Evolutionary conservation across 2,329 filamentous ascomycete genomes (phyloP).

Genomic region (Botryotinia convoluta): DNA sequence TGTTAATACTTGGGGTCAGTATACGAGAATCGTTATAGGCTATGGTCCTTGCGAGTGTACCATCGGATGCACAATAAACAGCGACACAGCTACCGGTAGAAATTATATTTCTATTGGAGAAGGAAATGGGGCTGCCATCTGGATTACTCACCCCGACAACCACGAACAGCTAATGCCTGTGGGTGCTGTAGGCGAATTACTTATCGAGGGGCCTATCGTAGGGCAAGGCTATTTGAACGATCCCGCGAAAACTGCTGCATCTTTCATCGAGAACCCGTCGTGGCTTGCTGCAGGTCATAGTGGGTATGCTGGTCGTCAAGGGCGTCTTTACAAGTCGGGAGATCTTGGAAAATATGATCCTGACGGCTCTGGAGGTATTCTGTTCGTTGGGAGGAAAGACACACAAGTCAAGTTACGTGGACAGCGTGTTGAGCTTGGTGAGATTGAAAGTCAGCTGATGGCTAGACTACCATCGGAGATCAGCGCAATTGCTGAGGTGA

Average conservation of each 20-base stretch:
- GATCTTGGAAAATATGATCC: constrained; percentile 55
- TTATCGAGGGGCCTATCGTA: constrained; percentile 52
- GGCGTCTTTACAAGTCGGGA: constrained; percentile 57
- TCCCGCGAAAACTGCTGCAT: constrained; percentile 53
- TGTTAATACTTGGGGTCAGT: constrained; percentile 40
- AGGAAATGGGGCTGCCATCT: constrained; percentile 35
- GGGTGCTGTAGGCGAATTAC: constrained; percentile 34
- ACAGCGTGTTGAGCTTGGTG: constrained; percentile 59
- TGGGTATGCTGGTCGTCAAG: constrained; percentile 39
- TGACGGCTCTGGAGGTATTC: constrained; percentile 47
- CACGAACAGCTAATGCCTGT: constrained; percentile 29
- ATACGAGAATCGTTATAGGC: constrained; percentile 42
- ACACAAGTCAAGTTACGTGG: constrained; percentile 67
- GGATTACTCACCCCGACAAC: constrained; percentile 39
- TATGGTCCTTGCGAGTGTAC: constrained; percentile 42
- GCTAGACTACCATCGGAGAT: constrained; percentile 40
- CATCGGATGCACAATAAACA: constrained; percentile 20
- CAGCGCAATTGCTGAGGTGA: constrained; percentile 39
- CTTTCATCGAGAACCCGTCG: constrained; percentile 55
- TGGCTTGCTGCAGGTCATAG: constrained; percentile 41
- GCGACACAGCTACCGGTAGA: constrained; percentile 23
- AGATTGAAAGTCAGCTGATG: constrained; percentile 46
- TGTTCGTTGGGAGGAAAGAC: constrained; percentile 61
- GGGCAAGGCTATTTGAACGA: constrained; percentile 61
- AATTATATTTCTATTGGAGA: constrained; percentile 23